These are phyloP conservation scores for Penicillium hordei DNA, from an alignment of 2,329 filamentous ascomycete genomes.

Conservation along the genomic window DNA sequence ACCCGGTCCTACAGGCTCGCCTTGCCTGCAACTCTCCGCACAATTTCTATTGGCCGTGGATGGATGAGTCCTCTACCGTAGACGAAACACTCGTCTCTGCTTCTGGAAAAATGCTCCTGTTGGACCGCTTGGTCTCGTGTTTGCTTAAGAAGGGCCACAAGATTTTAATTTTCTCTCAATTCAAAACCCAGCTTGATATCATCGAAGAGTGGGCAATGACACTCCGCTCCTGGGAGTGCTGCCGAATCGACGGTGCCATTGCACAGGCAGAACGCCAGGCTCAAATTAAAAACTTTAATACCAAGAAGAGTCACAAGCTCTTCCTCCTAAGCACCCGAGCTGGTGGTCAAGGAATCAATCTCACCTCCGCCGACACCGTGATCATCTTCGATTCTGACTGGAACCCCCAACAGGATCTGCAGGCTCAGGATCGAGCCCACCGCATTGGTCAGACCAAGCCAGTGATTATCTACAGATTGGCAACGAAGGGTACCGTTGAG, in stretches of 20 bases:
- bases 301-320: conserved; percentile 63
- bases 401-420: conserved; percentile 96
- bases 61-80: conserved; percentile 58
- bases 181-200: conserved; percentile 90
- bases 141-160: conserved; percentile 78
- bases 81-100: conserved; percentile 82
- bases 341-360: conserved; percentile 92
- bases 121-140: conserved; percentile 78
- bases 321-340: conserved; percentile 90
- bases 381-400: conserved; percentile 88
- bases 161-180: conserved; percentile 93
- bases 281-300: conserved; percentile 74
- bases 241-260: conserved; percentile 88
- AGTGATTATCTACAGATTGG: conserved; percentile 89
- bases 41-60: conserved; percentile 95
- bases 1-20: conserved; percentile 86
- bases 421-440: conserved; percentile 93
- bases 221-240: conserved; percentile 76
- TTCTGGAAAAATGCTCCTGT: conserved; percentile 92
- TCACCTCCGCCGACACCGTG: conserved; percentile 87
- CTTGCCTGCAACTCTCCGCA: conserved; percentile 91
- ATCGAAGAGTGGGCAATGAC: conserved; percentile 79
- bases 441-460: conserved; percentile 90
- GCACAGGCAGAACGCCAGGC: conserved; percentile 68
- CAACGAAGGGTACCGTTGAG: conserved; percentile 90